Conservation (phyloP, 345 rosid species). For the Iberis pinnata region DNA sequence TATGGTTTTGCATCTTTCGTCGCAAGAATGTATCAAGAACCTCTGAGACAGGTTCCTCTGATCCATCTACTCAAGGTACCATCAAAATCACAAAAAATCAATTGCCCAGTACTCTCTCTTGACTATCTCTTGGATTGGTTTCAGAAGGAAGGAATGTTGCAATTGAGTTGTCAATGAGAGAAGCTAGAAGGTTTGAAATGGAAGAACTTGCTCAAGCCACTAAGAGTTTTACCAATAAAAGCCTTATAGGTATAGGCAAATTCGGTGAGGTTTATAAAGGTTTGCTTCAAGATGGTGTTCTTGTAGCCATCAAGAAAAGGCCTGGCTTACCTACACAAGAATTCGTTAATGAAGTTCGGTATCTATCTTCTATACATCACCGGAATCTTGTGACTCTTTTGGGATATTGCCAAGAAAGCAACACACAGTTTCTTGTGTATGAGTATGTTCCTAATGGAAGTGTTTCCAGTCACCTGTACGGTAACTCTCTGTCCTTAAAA, state of each 20-base stretch:
- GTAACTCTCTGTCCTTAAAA: constrained; percentile 65
- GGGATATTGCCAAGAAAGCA: constrained; percentile 87
- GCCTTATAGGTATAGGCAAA: constrained; percentile 79
- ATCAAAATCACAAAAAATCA: constrained; percentile 44
- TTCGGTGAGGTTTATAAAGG: constrained; percentile 92
- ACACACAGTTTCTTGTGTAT: constrained; percentile 67
- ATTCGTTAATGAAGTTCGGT: constrained; percentile 77
- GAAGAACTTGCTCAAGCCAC: constrained; percentile 84
- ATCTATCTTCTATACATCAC: constrained; percentile 77
- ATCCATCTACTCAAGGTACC: constrained; percentile 64
- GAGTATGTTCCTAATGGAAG: constrained; percentile 96
- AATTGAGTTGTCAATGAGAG: constrained; percentile 59
- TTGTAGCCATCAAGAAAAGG: constrained; percentile 89
- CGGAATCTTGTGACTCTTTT: constrained; percentile 77
- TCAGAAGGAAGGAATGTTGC: constrained; percentile 61
- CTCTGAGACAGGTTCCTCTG: constrained; percentile 87
- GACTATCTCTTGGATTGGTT: constrained; percentile 13
- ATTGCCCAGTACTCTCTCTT: constrained; percentile 21
- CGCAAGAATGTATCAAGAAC: constrained; percentile 47
- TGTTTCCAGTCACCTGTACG: constrained; percentile 92
- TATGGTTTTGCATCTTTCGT: constrained; percentile 58
- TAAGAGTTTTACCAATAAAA: constrained; percentile 59
- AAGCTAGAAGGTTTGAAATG: constrained; percentile 75
- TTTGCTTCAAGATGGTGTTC: constrained; percentile 80
- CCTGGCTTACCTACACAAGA: constrained; percentile 63